Base-by-base conservation (phyloP, 345 rosid genomes). In the Lepidium didymum region DNA sequence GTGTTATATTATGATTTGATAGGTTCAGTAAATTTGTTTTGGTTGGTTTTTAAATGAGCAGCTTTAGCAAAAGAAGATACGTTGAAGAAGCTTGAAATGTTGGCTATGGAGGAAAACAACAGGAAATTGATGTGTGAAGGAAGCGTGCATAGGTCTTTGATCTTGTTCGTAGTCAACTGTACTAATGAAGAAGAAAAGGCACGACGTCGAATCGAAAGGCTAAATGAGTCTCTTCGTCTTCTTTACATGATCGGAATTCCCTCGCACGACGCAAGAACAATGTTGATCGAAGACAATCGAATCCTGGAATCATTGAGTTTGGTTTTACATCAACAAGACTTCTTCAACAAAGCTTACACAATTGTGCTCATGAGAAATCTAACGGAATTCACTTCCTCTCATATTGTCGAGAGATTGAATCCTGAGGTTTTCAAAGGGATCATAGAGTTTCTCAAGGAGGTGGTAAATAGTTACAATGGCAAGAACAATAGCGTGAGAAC, bases 141-240 rank as follows among this genome's bases (percentile, higher is more conserved):
- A 13, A 88, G 84, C 1, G 73, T 86, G 6, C 82, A 81, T 7
- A 67, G 36, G 69, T 78, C 75, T 12, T 34, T 89, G 59, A 37
- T 86, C 9, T 46, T 56, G 33, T 77, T 80, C 19, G 3, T 87
- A 15, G 60, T 77, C 15, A 56, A 70, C 1, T 81, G 81, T 45
- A 76, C 65, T 57, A 61, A 59, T 3, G 36, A 10, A 70, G 52
- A 63, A 5, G 77, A 33, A 34, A 61, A 35, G 3, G 64, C n/a
- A 41, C 56, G 6, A 58, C 47, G 9, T 21, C 62, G 40, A 50
- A n/a, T 56, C 6, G 18, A 36, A 35, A 87, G 84, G 2, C 31
- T 89, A 11, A 63, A 78, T 50, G 92, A 81, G 69, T 88, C 92
- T 27, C 44, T 89, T 3, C 72, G 78, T 40, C 72, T 82, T 12